phyloP scores from a whole-genome alignment of 257 asterid species.

The Solanum bukasovii region DNA sequence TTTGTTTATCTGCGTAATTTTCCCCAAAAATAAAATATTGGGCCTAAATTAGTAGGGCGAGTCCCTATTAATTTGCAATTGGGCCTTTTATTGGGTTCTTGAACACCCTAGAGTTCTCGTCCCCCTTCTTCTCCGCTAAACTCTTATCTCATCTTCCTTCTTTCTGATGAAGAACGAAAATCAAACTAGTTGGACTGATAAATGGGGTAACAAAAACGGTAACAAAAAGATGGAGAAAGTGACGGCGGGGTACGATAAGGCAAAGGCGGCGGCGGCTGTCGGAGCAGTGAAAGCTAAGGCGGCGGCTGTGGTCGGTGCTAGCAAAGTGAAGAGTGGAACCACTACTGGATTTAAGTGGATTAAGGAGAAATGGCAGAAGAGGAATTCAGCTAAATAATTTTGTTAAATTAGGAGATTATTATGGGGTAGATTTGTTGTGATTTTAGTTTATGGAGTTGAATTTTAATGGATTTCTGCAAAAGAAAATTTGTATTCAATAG shows the following conservation, averaged over 20 bases:
- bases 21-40: not conserved
- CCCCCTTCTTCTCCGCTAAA: not conserved
- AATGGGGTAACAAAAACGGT: not conserved
- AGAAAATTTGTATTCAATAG: not conserved
- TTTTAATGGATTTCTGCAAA: not conserved
- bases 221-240: slow-evolving; percentile 2
- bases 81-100: not conserved
- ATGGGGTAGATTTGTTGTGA: not conserved
- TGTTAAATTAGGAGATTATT: not conserved
- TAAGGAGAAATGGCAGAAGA: slow-evolving; percentile 7
- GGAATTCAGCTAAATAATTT: slow-evolving; percentile 1
- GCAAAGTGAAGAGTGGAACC: slow-evolving; percentile 2
- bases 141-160: not conserved
- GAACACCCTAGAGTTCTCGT: not conserved
- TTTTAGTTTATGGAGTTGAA: not conserved
- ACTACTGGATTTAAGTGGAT: slow-evolving; percentile 9
- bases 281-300: slow-evolving; percentile 15
- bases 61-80: not conserved
- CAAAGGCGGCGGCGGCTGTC: slow-evolving; percentile 3
- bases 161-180: not conserved
- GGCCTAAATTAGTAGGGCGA: not conserved
- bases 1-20: too few relatives aligned
- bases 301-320: not conserved
- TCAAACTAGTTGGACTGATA: slow-evolving; percentile 1
- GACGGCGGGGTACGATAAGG: slow-evolving; percentile 11